Evolutionary conservation across 208 protist species (phyloP).

Genomic region (Wallacemonas rigidus): DNA sequence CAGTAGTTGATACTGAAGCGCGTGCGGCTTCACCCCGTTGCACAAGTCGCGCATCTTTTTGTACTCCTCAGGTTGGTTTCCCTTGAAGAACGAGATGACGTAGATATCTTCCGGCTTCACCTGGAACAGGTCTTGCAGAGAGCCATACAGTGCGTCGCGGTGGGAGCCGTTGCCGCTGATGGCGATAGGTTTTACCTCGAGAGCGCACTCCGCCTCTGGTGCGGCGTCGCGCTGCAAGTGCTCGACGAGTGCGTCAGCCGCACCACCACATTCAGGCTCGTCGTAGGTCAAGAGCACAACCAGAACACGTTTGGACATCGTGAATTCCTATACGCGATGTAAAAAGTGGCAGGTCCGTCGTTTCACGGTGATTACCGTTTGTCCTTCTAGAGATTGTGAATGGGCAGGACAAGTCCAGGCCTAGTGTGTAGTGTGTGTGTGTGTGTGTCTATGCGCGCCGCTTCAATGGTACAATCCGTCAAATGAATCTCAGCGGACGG

Average conservation of each 20-base stretch:
- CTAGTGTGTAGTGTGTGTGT: background rate
- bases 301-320: constrained; percentile 32
- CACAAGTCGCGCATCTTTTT: constrained; percentile 74
- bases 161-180: constrained; percentile 68
- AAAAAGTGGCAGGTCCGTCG: background rate
- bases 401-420: background rate
- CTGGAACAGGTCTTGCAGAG: constrained; percentile 72
- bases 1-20: constrained; percentile 67
- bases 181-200: constrained; percentile 66
- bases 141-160: constrained; percentile 70
- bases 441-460: background rate
- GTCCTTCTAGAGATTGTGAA: background rate
- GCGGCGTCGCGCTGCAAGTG: constrained; percentile 74
- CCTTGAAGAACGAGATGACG: constrained; percentile 83
- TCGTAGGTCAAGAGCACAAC: constrained; percentile 86
- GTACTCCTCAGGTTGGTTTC: constrained; percentile 80
- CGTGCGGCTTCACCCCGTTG: constrained; percentile 58
- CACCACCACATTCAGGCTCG: constrained; percentile 86
- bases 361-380: background rate
- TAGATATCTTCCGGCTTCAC: constrained; percentile 78
- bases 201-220: constrained; percentile 43
- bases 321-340: background rate
- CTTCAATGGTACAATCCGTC: background rate
- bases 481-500: background rate
- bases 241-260: constrained; percentile 78